Percentiles rank a stretch among this genome's conserved stretches.
Evolutionary conservation across 2,329 filamentous ascomycete genomes (phyloP).

Genomic region (Blumeria hordei): DNA sequence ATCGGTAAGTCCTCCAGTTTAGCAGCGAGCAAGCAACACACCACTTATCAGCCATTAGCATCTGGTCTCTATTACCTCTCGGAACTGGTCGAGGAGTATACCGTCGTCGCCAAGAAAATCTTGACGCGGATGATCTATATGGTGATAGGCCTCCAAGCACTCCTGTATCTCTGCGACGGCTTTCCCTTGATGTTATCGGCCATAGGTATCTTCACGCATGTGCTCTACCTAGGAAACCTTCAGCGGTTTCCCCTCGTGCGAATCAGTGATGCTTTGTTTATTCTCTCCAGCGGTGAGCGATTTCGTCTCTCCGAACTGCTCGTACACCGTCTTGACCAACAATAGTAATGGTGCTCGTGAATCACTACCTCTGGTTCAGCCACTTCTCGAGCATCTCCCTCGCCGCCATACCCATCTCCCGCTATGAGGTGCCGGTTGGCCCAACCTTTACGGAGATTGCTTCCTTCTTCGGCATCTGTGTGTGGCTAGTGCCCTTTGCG

Average conservation of each 20-base stretch:
- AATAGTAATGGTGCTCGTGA: slow-evolving; percentile 54
- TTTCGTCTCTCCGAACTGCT: not conserved
- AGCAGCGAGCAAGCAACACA: not conserved
- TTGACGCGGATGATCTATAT: slow-evolving; percentile 65
- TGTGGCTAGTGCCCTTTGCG: slow-evolving; percentile 90
- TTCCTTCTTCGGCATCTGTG: slow-evolving; percentile 84
- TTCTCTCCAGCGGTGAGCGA: slow-evolving; percentile 51
- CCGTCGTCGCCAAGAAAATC: slow-evolving; percentile 72
- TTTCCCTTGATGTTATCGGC: slow-evolving; percentile 55
- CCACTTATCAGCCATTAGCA: slow-evolving; percentile 24
- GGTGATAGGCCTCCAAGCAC: slow-evolving; percentile 47
- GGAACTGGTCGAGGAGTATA: slow-evolving; percentile 94
- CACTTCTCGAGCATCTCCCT: slow-evolving; percentile 42
- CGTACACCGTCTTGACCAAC: not conserved
- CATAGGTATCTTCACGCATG: slow-evolving; percentile 57
- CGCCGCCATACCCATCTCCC: slow-evolving; percentile 29
- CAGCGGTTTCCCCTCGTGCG: slow-evolving; percentile 52
- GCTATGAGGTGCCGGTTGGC: slow-evolving; percentile 35
- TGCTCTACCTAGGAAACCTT: slow-evolving; percentile 76
- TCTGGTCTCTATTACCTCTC: slow-evolving; percentile 98
- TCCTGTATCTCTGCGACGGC: slow-evolving; percentile 61
- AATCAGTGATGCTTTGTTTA: slow-evolving; percentile 65
- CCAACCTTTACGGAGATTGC: slow-evolving; percentile 87
- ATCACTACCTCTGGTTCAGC: slow-evolving; percentile 91
- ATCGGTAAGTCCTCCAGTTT: slow-evolving; percentile 36